Conservation (phyloP, 2,329 filamentous ascomycete species). For the Elsinoe ampelina region DNA sequence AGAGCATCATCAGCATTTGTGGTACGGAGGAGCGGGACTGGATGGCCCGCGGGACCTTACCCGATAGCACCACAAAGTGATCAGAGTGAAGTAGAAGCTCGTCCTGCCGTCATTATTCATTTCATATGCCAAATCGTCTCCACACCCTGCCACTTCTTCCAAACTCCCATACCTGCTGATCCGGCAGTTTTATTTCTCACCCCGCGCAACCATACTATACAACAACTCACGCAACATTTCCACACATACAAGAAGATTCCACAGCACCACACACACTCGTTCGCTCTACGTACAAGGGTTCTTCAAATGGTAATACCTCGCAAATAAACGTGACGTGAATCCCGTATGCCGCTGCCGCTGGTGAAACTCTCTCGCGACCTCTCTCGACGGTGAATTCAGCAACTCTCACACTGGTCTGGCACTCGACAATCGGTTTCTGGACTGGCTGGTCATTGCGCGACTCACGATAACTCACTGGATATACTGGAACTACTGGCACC, state of each 20-base stretch:
- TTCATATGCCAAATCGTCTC: conserved; percentile 1
- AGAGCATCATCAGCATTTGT: background rate
- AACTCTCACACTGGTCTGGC: no score
- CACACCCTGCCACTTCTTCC: conserved; percentile 10
- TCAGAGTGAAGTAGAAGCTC: conserved; percentile 5
- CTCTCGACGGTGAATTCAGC: no score
- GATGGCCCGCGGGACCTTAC: background rate
- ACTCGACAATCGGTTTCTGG: no score
- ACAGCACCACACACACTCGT: background rate
- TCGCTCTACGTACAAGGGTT: background rate
- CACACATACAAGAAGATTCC: background rate
- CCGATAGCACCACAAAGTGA: conserved; percentile 11
- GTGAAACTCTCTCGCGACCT: no score
- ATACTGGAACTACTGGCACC: background rate
- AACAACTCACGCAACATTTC: background rate
- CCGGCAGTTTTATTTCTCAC: conserved; percentile 8
- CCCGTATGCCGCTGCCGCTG: no score
- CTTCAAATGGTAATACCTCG: background rate
- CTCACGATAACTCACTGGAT: no score
- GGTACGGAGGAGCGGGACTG: background rate
- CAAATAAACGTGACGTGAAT: no score
- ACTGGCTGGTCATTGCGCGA: no score
- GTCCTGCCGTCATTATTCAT: conserved; percentile 11
- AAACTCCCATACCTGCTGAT: background rate
- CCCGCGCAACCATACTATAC: background rate